Base-by-base conservation (phyloP, 495 filamentous ascomycete species). In the Xylaria bambusicola region DNA sequence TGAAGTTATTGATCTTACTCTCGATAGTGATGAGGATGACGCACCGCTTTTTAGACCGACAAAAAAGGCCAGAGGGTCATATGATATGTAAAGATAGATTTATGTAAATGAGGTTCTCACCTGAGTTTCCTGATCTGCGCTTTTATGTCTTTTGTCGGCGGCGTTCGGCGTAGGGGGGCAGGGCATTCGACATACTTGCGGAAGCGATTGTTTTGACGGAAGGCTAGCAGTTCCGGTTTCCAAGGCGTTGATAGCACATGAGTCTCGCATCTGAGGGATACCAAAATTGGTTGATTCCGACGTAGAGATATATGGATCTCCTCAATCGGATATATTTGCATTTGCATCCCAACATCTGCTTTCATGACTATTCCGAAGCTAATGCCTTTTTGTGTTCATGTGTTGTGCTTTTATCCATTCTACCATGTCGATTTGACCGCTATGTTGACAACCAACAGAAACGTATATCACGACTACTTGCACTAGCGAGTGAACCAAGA, bases 11-110 rank as follows among this genome's bases (percentile, higher is more conserved):
- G 60, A 62, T 41, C 53, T 68, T 17, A 68, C 66, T 9, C 47
- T 64, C 12, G 64, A 57, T 55, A 65, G 65, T 41, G 66, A 68
- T 42, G 66, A 68, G 24, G 66, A 68, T 20, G 48, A 54, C 8
- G 33, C 50, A 10, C 56, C 57, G 6, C 29, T 50, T 8, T 9
- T 27, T 2, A 47, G 56, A 17, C 55, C 54, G 6, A 1, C 3
- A 8, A 62, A 62, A 51, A 44, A 35, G 46, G 18, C 3, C n/a
- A 10, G 18, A 6, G 36, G 8, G 21, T 13, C 29, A 27, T 24
- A 1, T 13, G 56, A 44, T 23, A 33, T 38, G 36, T 51, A 51
- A 46, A 21, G 12, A 51, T 21, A 29, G 18, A n/a, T 49, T 46
- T 58, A 58, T 20, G 36, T 26, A 29, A 58, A 10, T 33, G 29